Percentiles rank a stretch among this genome's conserved stretches.
These are phyloP conservation scores for Lactarius akahatsu DNA, from an alignment of 768 basidiomycete species.

Conservation along the genomic window DNA sequence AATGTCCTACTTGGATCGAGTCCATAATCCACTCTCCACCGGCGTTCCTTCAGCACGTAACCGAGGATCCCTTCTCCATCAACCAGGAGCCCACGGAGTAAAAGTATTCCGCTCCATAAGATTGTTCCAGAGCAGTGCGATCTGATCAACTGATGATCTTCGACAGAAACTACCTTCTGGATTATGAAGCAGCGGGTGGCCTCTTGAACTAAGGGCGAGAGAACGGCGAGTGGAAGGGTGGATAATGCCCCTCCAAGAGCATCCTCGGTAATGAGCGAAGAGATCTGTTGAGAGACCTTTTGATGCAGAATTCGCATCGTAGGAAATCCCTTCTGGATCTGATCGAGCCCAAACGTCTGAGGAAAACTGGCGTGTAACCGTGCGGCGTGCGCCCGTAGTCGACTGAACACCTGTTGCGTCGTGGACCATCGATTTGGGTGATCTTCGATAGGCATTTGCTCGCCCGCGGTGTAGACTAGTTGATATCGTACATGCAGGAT, in stretches of 20 bases:
- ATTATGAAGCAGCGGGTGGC: conserved; percentile 14
- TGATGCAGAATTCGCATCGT: conserved; percentile 7
- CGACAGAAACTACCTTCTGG: neutral
- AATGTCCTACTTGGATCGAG: conserved; percentile 43
- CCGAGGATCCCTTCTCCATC: conserved; percentile 39
- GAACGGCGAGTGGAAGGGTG: neutral
- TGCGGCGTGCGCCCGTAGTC: conserved; percentile 30
- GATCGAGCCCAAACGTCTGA: neutral
- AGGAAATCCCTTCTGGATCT: neutral
- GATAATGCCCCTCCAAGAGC: conserved; percentile 11
- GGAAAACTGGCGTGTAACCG: neutral
- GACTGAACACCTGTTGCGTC: conserved; percentile 40
- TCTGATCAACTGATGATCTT: neutral
- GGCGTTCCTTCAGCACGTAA: conserved; percentile 39
- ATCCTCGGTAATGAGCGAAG: conserved; percentile 3
- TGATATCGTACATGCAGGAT: conserved; percentile 49
- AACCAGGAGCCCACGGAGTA: conserved; percentile 47
- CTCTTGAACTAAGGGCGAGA: neutral
- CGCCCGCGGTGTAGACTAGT: conserved; percentile 46
- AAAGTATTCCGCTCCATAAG: conserved; percentile 41
- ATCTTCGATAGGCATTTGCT: conserved; percentile 39
- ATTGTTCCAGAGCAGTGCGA: neutral
- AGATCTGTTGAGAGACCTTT: neutral
- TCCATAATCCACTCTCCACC: conserved; percentile 56
- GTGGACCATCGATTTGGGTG: conserved; percentile 45